These are phyloP conservation scores for Coriolopsis trogii DNA, from an alignment of 1,284 basidiomycete genomes.

Conservation along the genomic window DNA sequence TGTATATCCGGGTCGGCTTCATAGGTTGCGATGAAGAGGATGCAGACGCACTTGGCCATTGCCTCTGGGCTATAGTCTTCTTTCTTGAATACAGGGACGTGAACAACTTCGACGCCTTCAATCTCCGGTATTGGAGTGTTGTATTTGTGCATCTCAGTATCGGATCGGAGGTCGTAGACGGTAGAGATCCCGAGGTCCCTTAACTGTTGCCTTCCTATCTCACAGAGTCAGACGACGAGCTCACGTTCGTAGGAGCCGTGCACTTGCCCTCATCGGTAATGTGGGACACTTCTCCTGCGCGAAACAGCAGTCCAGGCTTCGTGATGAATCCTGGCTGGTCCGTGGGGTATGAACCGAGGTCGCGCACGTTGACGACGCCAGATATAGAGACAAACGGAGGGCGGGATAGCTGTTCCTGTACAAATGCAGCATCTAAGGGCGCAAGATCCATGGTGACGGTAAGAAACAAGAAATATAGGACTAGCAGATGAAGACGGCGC, in stretches of 20 bases:
- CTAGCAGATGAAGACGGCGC: neutral
- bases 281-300: slow-evolving; percentile 69
- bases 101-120: slow-evolving; percentile 59
- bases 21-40: neutral
- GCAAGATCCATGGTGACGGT: slow-evolving; percentile 42
- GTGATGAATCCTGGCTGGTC: slow-evolving; percentile 50
- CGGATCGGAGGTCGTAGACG: slow-evolving; percentile 75
- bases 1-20: slow-evolving; percentile 33
- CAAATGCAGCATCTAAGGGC: slow-evolving; percentile 65
- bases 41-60: slow-evolving; percentile 73
- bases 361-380: slow-evolving; percentile 74
- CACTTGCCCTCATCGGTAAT: slow-evolving; percentile 74
- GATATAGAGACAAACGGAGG: slow-evolving; percentile 68
- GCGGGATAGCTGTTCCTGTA: slow-evolving; percentile 59
- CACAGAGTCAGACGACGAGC: neutral
- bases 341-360: slow-evolving; percentile 66
- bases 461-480: neutral
- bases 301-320: slow-evolving; percentile 57
- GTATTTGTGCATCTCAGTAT: slow-evolving; percentile 77
- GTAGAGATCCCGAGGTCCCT: slow-evolving; percentile 62
- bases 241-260: slow-evolving; percentile 9
- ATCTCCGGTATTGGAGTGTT: slow-evolving; percentile 63
- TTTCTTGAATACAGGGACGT: slow-evolving; percentile 66
- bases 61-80: slow-evolving; percentile 81
- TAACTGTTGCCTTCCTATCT: slow-evolving; percentile 37